These are phyloP conservation scores for Cylindrotheca closterium DNA, from an alignment of 108 stramenopile species.

Conservation along the genomic window DNA sequence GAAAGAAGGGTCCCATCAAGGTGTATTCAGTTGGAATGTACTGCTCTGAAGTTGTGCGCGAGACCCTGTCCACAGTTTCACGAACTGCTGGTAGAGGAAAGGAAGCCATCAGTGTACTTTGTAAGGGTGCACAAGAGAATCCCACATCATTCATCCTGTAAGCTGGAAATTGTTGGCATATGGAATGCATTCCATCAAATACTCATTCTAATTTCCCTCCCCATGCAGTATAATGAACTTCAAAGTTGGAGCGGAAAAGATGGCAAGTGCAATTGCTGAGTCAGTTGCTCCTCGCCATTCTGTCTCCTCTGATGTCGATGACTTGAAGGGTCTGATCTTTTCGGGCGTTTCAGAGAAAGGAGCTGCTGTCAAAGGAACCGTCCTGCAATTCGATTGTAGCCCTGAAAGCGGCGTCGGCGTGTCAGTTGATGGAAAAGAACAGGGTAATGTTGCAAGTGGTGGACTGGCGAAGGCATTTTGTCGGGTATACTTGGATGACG, in stretches of 20 bases:
- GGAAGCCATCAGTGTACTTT: slow-evolving; percentile 46
- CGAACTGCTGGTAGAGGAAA: slow-evolving; percentile 45
- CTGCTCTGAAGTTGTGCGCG: slow-evolving; percentile 36
- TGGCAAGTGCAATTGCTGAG: slow-evolving; percentile 83
- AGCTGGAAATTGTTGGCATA: slow-evolving; percentile 19
- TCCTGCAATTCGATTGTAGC: slow-evolving; percentile 70
- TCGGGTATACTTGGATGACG: slow-evolving; percentile 84
- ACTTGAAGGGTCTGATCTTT: slow-evolving; percentile 66
- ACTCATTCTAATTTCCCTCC: no score
- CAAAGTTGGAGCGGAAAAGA: slow-evolving; percentile 85
- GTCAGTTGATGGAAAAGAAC: slow-evolving; percentile 65
- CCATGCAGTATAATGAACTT: slow-evolving; percentile 69
- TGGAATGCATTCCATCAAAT: no score
- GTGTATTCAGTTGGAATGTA: slow-evolving; percentile 86
- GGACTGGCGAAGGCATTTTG: slow-evolving; percentile 69
- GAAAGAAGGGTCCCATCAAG: slow-evolving; percentile 84
- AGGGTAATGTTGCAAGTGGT: slow-evolving; percentile 58
- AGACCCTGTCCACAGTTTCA: slow-evolving; percentile 49
- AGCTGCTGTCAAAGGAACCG: slow-evolving; percentile 70
- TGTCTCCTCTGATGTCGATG: slow-evolving; percentile 52
- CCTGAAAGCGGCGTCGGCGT: slow-evolving; percentile 52
- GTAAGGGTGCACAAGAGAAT: slow-evolving; percentile 48
- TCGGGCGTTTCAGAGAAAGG: slow-evolving; percentile 67
- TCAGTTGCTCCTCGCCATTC: slow-evolving; percentile 68
- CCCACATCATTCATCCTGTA: slow-evolving; percentile 48